phyloP scores from a whole-genome alignment of 345 rosid species.

The Arabidopsis thaliana region TAIR10.1 NC_003071.7:326501-327000 shows the following conservation, averaged over 20 bases:
- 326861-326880: constrained; percentile 46
- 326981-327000: constrained; percentile 48
- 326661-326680: constrained; percentile 56
- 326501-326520: constrained; percentile 52
- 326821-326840: constrained; percentile 44
- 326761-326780: constrained; percentile 52
- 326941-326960: constrained; percentile 48
- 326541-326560: constrained; percentile 51
- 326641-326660: constrained; percentile 48
- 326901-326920: constrained; percentile 47
- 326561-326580: constrained; percentile 50
- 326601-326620: constrained; percentile 51
- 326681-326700: constrained; percentile 49
- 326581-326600: constrained; percentile 52
- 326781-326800: constrained; percentile 51
- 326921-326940: constrained; percentile 46
- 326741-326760: constrained; percentile 41
- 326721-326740: constrained; percentile 34
- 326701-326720: constrained; percentile 51
- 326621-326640: constrained; percentile 49
- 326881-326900: constrained; percentile 51
- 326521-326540: constrained; percentile 47
- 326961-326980: constrained; percentile 44
- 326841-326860: constrained; percentile 40
- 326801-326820: constrained; percentile 49